Percentiles rank a stretch among this genome's conserved stretches.
These are phyloP conservation scores for Tanacetum coccineum DNA, from an alignment of 129 eudicot species.

Conservation along the genomic window DNA sequence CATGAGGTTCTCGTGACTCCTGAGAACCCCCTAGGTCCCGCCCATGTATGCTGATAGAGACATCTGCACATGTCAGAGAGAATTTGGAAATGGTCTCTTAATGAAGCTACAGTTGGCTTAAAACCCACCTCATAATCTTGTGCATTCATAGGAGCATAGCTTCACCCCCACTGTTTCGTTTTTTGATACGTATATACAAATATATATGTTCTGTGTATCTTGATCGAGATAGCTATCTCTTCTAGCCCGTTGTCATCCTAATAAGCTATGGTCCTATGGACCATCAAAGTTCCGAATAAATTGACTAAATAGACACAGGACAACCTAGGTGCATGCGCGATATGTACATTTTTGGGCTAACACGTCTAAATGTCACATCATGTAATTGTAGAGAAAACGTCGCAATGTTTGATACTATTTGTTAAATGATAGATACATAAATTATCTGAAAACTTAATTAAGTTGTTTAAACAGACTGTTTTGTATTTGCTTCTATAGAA, in stretches of 20 bases:
- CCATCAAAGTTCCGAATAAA: slow-evolving; percentile 11
- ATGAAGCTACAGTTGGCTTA: slow-evolving; percentile 7
- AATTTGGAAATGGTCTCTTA: slow-evolving; percentile 12
- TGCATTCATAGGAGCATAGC: slow-evolving; percentile 13
- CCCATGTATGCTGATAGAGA: too few species aligned
- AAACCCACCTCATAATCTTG: slow-evolving; percentile 20
- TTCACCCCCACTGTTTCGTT: slow-evolving; percentile 12
- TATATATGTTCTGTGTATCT: slow-evolving; percentile 7
- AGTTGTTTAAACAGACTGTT: neutral
- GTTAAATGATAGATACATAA: neutral
- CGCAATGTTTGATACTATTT: slow-evolving; percentile 1
- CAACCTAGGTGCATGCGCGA: neutral
- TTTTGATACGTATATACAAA: neutral
- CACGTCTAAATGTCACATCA: slow-evolving; percentile 3
- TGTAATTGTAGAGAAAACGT: neutral
- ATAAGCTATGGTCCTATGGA: neutral
- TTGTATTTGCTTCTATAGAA: too few species aligned
- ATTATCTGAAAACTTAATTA: neutral
- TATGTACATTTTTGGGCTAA: neutral
- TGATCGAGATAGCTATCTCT: neutral
- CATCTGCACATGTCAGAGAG: too few species aligned
- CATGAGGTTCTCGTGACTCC: too few species aligned
- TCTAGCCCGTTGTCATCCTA: neutral
- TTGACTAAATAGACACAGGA: slow-evolving; percentile 5
- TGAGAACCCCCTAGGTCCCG: too few species aligned